phyloP scores from a whole-genome alignment of 2,329 filamentous ascomycete genomes.

The Trichoderma brevicompactum region DNA sequence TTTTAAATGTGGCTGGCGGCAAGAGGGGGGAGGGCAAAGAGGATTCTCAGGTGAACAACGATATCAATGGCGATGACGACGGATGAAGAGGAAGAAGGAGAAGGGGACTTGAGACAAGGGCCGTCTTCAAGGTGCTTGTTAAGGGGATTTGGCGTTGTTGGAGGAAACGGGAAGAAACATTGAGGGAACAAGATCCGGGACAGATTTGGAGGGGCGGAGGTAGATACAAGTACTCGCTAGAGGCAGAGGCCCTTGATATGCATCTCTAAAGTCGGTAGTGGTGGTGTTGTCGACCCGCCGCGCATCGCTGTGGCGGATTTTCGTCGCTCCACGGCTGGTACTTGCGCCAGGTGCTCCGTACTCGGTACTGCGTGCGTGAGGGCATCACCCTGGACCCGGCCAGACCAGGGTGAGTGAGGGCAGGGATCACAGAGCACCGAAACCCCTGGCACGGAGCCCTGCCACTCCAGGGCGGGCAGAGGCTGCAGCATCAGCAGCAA shows the following conservation, averaged over 20 bases:
- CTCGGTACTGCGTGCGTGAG: neutral
- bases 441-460: conserved; percentile 28
- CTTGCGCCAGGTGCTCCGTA: neutral
- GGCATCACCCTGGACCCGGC: conserved; percentile 15
- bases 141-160: conserved; percentile 21
- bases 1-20: neutral
- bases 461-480: conserved; percentile 26
- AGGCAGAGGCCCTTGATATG: conserved; percentile 24
- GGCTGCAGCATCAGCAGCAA: conserved; percentile 21
- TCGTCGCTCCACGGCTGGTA: conserved; percentile 4
- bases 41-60: conserved; percentile 1
- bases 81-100: neutral
- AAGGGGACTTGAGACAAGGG: conserved; percentile 28
- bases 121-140: conserved; percentile 13
- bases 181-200: conserved; percentile 25
- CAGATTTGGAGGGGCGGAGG: conserved; percentile 28
- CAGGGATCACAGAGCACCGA: conserved; percentile 23
- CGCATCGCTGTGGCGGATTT: conserved; percentile 28
- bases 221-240: conserved; percentile 30
- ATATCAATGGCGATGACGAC: conserved; percentile 18
- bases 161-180: conserved; percentile 22
- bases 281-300: conserved; percentile 30
- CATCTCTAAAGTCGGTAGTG: conserved; percentile 29
- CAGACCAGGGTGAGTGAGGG: conserved; percentile 8
- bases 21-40: conserved; percentile 1